Evolutionary conservation across 2,329 filamentous ascomycete species (phyloP).

Genomic region (Neopestalotiopsis clavispora): DNA sequence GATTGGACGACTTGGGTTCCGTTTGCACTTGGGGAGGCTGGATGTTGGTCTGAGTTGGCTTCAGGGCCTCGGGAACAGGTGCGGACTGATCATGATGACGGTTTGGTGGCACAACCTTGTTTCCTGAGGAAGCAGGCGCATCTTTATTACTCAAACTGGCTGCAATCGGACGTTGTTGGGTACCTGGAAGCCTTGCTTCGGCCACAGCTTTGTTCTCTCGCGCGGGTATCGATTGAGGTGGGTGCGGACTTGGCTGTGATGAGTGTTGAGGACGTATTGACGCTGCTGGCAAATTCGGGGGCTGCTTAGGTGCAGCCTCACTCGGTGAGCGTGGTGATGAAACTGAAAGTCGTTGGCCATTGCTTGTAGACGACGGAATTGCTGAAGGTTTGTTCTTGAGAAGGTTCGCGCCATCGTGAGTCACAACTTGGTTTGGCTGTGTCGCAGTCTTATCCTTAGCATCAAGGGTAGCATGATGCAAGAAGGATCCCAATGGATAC

Average conservation of each 20-base stretch:
- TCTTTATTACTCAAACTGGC: not conserved
- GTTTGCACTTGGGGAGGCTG: not conserved
- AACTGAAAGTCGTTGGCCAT: not conserved
- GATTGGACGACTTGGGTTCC: not conserved
- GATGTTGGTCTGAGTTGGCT: not conserved
- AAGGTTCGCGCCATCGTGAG: conserved; percentile 23
- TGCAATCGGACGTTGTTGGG: not conserved
- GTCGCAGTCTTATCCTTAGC: conserved; percentile 24
- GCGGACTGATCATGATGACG: not conserved
- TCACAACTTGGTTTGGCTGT: conserved; percentile 31
- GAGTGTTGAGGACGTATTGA: not conserved
- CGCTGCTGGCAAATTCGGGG: not conserved
- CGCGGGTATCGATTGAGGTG: not conserved
- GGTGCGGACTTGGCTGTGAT: not conserved
- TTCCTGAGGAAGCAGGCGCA: not conserved
- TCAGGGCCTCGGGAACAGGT: not conserved
- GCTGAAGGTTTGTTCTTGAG: conserved; percentile 5
- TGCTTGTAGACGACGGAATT: not conserved
- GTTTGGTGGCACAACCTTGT: not conserved
- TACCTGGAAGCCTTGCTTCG: not conserved
- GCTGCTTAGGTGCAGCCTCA: not conserved
- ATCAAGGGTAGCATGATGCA: conserved; percentile 16
- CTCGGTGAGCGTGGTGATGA: not conserved
- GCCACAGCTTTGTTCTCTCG: not conserved
- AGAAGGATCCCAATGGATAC: conserved; percentile 46